These are phyloP conservation scores for Botrytis hyacinthi DNA, from an alignment of 2,329 filamentous ascomycete genomes.

Conservation along the genomic window DNA sequence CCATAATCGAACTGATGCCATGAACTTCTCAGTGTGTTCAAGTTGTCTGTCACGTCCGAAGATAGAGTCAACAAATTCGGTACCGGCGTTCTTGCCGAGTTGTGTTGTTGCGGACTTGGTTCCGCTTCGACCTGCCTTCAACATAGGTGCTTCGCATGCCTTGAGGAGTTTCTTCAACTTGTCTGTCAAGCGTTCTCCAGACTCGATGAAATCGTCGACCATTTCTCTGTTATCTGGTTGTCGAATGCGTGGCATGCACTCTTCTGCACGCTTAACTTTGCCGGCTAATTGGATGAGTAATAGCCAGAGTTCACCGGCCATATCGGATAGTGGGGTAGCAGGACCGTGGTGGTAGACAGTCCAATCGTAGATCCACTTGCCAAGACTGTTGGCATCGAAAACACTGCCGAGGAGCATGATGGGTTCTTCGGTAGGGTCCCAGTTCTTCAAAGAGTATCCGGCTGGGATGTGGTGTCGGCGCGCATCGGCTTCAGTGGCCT, in stretches of 20 bases:
- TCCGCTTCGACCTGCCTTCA: conserved; percentile 77
- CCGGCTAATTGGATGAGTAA: conserved; percentile 89
- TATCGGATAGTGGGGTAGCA: conserved; percentile 78
- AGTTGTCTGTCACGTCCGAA: conserved; percentile 90
- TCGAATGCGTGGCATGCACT: conserved; percentile 70
- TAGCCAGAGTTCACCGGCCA: conserved; percentile 93
- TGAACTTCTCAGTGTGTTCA: conserved; percentile 86
- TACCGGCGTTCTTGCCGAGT: conserved; percentile 88
- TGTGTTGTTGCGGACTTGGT: conserved; percentile 59
- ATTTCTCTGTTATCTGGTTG: conserved; percentile 72
- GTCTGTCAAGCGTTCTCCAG: conserved; percentile 80
- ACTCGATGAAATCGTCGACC: conserved; percentile 86
- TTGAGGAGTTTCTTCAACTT: conserved; percentile 86
- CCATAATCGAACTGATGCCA: conserved; percentile 67
- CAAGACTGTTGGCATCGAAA: conserved; percentile 94
- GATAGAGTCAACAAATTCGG: conserved; percentile 93
- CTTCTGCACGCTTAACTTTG: conserved; percentile 89
- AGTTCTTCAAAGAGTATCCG: conserved; percentile 96
- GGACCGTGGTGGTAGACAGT: conserved; percentile 87
- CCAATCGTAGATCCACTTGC: conserved; percentile 99
- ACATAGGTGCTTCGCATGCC: conserved; percentile 91
- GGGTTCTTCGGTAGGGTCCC: conserved; percentile 91
- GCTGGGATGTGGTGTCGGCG: conserved; percentile 72
- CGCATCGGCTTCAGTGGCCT: conserved; percentile 60
- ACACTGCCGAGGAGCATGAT: conserved; percentile 94